Evolutionary conservation across 352 stramenopile species (phyloP).

Genomic region (Globisporangium irregulare): DNA sequence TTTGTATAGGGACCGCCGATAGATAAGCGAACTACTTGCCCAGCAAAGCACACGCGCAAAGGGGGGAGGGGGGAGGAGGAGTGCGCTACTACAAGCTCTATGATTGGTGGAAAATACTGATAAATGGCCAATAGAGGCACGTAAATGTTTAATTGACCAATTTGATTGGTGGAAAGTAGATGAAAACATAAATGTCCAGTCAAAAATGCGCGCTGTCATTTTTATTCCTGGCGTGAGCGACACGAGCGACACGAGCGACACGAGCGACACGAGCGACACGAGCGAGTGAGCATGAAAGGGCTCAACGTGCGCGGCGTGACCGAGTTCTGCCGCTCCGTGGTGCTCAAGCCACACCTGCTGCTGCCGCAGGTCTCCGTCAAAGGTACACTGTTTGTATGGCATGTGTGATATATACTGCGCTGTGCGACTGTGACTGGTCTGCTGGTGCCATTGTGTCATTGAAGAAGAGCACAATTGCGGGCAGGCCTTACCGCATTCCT

Average conservation of each 20-base stretch:
- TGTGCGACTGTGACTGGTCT: background rate
- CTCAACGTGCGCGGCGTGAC: conserved; percentile 77
- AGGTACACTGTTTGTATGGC: conserved; percentile 28
- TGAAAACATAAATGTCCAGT: conserved; percentile 13
- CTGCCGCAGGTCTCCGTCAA: conserved; percentile 80
- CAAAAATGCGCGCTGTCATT: conserved; percentile 5
- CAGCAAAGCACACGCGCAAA: background rate
- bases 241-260: background rate
- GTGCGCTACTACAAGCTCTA: background rate
- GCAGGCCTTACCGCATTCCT: background rate
- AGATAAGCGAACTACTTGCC: background rate
- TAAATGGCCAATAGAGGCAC: background rate
- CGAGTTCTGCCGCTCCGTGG: conserved; percentile 78
- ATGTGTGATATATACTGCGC: conserved; percentile 11
- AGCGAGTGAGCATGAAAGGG: conserved; percentile 42
- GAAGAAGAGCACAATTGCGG: background rate
- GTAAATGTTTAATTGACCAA: background rate
- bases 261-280: background rate
- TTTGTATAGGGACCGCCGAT: conserved; percentile 7
- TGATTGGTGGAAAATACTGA: background rate
- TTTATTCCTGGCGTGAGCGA: conserved; percentile 3
- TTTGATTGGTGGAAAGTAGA: conserved; percentile 7
- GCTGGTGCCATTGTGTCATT: background rate
- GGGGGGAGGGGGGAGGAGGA: background rate
- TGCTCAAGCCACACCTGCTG: conserved; percentile 67